phyloP scores from a whole-genome alignment of 1,284 basidiomycete genomes.

The Fomitopsis palustris region DNA sequence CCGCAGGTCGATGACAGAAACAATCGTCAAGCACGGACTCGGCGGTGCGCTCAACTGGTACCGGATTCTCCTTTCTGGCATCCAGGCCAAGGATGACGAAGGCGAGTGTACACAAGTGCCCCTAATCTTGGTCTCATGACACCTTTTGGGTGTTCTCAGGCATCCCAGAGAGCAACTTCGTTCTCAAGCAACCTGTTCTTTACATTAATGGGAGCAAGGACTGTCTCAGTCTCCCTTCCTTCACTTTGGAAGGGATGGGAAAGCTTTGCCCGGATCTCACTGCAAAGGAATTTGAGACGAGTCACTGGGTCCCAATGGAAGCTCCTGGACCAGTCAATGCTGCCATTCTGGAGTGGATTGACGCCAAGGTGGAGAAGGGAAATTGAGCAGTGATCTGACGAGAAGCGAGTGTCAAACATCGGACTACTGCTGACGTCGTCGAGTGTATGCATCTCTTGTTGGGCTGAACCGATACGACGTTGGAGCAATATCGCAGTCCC shows the following conservation, averaged over 20 bases:
- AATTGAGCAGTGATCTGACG: too few relatives aligned
- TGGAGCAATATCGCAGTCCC: too few relatives aligned
- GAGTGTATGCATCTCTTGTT: too few relatives aligned
- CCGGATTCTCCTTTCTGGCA: constrained; percentile 21
- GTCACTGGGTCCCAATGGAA: constrained; percentile 27
- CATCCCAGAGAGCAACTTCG: constrained; percentile 22
- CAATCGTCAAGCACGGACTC: constrained; percentile 27
- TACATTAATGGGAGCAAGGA: constrained; percentile 31
- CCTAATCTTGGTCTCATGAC: not conserved
- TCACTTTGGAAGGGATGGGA: constrained; percentile 12
- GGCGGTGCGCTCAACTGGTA: constrained; percentile 32
- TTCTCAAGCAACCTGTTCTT: constrained; percentile 29
- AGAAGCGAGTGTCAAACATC: too few relatives aligned
- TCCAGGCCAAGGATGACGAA: constrained; percentile 24
- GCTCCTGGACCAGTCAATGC: constrained; percentile 45
- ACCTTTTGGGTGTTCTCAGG: constrained; percentile 10
- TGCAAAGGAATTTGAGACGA: constrained; percentile 26
- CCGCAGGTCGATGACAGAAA: constrained; percentile 13
- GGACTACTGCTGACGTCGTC: too few relatives aligned
- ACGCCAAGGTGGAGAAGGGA: constrained; percentile 28
- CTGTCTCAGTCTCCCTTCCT: constrained; percentile 19
- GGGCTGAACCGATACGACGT: too few relatives aligned
- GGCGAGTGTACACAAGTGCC: constrained; percentile 4
- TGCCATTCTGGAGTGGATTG: constrained; percentile 66
- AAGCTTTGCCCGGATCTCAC: constrained; percentile 26